Base-by-base conservation (phyloP, 306 rosid species). In the Trichosanthes truncata region DNA sequence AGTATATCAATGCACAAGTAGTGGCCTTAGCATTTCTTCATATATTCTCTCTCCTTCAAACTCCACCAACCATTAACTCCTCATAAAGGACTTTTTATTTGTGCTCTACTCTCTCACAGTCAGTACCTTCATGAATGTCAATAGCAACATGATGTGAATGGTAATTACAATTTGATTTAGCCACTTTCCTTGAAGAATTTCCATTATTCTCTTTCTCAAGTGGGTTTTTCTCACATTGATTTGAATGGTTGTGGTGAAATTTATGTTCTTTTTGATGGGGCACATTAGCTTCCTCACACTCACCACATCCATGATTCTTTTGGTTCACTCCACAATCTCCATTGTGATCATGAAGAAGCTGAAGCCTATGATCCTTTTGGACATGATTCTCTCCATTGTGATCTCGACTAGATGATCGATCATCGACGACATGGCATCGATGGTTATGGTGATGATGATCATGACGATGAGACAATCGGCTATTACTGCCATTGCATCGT, bases 381-480 rank as follows among this genome's bases (percentile, higher is more conserved):
- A 60, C 69, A 31, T 89, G 81, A 15, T 87, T 85, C 52, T 83
- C 81, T n/a, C n/a, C n/a, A n/a, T n/a, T n/a, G n/a, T n/a, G n/a
- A n/a, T n/a, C n/a, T 66, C 6, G 74, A 9, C 74, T 36, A 20
- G 49, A 0, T 1, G 31, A 66, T 38, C 5, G 26, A 36, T 66
- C 29, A n/a, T 66, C 73, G 8, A 36, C 73, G 48, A 36, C 29
- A 66, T 66, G 46, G 49, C 73, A 66, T 66, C 29, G 6, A 36
- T 69, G 76, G 9, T 40, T 11, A 21, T 68, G 17, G 33, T 68
- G 52, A 68, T 41, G 45, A 14, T 63, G 72, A 36, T 33, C 13
- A 11, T 67, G 52, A n/a, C 41, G 36, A 23, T 69, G 76, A 69
- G 76, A n/a, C 4, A 8, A n/a, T 69, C 18, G 51, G 1, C 48